Evolutionary conservation across 1,284 basidiomycete genomes (phyloP), one percentile per base, ranked within the genome.

Genomic region (Ceratobasidium sp.): DNA sequence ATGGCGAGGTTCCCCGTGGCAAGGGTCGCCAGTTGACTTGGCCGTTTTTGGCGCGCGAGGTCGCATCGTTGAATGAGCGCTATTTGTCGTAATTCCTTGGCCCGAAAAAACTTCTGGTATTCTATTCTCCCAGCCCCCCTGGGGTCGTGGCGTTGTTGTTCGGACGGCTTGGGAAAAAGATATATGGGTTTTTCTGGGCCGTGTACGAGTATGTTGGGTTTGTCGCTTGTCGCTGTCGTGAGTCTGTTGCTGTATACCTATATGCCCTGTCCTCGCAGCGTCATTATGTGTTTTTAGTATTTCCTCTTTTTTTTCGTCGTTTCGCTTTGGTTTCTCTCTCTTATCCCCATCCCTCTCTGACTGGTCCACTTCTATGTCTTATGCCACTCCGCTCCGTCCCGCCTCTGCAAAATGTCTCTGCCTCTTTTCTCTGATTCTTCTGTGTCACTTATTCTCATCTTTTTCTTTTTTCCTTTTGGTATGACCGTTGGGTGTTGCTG

Each of bases 61-160:
- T 94, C 75, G 91, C 94, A 80, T 86, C 88, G 45, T 85, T 94
- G 77, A 94, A 94, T 81, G 92, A 94, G 85, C 94, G 94, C 82
- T 94, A 94, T 81, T 84, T 94, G 54, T 67, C 68, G 23, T 78
- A 60, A 66, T 20, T 28, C 42, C 35, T 28, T 3, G 8, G 17
- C 42, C 37, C 26, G n/a, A n/a, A n/a, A n/a, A n/a, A n/a, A n/a
- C n/a, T n/a, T 61, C 8, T 61, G 33, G 58, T 61, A 35, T 39
- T 45, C 49, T 23, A 39, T 45, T 45, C 8, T 61, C 33, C 76
- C 33, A 42, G 58, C 53, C 35, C 33, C n/a, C n/a, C n/a, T n/a
- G n/a, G n/a, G 58, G 8, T 35, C 31, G n/a, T 33, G 58, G 20
- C 28, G 26, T 58, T 58, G 26, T 58, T 11, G 31, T 45, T 17